Evolutionary conservation across 352 stramenopile species (phyloP).

Genomic region (Phytopythium mirpurense): DNA sequence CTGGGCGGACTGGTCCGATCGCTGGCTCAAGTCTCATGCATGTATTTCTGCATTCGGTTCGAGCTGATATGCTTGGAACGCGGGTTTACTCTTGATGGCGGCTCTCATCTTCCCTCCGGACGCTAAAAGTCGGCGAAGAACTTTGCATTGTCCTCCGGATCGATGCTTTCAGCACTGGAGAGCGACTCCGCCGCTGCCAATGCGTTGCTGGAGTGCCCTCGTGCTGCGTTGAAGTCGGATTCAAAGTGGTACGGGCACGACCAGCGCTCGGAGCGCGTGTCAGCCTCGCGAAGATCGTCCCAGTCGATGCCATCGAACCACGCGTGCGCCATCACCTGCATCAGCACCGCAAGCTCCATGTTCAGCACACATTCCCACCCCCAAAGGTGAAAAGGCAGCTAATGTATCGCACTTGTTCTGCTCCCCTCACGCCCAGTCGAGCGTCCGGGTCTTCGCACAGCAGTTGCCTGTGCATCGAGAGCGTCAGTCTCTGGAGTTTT

Average conservation of each 20-base stretch:
- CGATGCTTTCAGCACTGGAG: constrained; percentile 72
- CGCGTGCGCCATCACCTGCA: constrained; percentile 49
- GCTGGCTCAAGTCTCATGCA: too few species aligned
- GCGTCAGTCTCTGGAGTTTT: not conserved
- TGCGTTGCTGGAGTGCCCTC: not conserved
- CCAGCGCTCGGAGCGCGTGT: constrained; percentile 6
- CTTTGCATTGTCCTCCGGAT: constrained; percentile 56
- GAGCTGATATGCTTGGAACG: too few species aligned
- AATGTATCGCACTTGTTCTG: constrained; percentile 22
- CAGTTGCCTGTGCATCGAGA: constrained; percentile 10
- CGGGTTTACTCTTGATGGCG: too few species aligned
- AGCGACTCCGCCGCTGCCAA: constrained; percentile 1
- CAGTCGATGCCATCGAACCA: constrained; percentile 66
- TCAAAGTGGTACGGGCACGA: constrained; percentile 26
- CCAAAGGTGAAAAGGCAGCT: too few species aligned
- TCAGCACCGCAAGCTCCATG: not conserved
- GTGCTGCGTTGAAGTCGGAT: constrained; percentile 22
- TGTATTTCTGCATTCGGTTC: too few species aligned
- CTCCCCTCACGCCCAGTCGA: constrained; percentile 35
- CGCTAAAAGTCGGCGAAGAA: constrained; percentile 68
- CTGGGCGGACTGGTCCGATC: too few species aligned
- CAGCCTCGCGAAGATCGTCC: constrained; percentile 18
- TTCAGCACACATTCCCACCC: too few species aligned
- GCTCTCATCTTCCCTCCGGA: not conserved
- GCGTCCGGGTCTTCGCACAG: constrained; percentile 29